Base-by-base conservation (phyloP, 1,284 basidiomycete species). In the Lentinula novae-zelandiae region DNA sequence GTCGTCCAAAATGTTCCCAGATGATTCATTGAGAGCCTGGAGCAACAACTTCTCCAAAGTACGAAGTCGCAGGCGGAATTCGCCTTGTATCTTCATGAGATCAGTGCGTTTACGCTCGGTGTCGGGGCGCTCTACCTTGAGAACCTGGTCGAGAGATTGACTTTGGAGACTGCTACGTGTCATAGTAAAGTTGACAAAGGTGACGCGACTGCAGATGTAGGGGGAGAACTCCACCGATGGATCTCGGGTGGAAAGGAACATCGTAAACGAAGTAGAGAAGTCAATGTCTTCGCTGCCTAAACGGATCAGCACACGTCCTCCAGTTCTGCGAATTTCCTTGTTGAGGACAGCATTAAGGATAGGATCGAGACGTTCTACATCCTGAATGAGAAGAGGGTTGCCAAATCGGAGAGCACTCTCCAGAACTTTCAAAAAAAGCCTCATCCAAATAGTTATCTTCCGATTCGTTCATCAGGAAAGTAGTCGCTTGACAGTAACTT, bases 141-240 rank as follows among this genome's bases (percentile, higher is more conserved):
- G 85, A 1, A 99, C 95, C 73, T 98, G 95, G 72, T 98, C 96
- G 54, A 99, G 83, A 0, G 96, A 97, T 75, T 99, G 97, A 65
- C 95, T 98, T 75, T 99, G 96, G 40, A 99, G 82, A 82, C 95
- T 98, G 73, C 95, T 95, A 62, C 96, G 86, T 0, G 97, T 99
- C 94, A 99, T 99, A 15, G 96, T 99, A 76, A 99, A 99, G 80
- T 99, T 99, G 79, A 99, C 96, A 71, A 99, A 98, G 0, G 96
- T 97, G 40, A 99, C 97, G 62, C 97, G 88, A 78, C 95, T 97
- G 82, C 96, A 99, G 64, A 99, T 95, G 72, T 99, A 96, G 1
- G 97, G 95, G 20, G 96, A 93, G 76, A 99, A 98, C 69, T 98
- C 95, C 64, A 98, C 92, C 0, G 95, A 96, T 0, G 98, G 96